Percentiles rank a stretch among this genome's conserved stretches.
Evolutionary conservation across 352 stramenopile species (phyloP).

Genomic region (Globisporangium paroecandrum): DNA sequence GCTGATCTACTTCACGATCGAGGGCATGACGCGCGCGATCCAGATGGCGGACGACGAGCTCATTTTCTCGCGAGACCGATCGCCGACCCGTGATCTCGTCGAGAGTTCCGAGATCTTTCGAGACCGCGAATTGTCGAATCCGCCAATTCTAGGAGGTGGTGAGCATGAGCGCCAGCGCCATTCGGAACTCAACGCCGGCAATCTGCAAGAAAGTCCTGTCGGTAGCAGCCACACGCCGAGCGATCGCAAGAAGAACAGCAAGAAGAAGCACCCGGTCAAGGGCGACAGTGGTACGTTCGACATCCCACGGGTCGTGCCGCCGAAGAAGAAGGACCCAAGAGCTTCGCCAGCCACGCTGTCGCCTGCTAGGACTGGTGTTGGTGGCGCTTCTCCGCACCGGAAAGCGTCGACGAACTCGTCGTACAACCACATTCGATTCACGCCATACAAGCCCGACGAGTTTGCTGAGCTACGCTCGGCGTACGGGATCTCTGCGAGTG

Average conservation of each 20-base stretch:
- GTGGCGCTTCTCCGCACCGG: slow-evolving; percentile 1
- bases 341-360: slow-evolving; percentile 3
- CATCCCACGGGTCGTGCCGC: slow-evolving; percentile 6
- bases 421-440: slow-evolving; percentile 63
- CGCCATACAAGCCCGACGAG: slow-evolving; percentile 60
- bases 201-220: not conserved
- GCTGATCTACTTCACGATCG: slow-evolving; percentile 89
- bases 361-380: not conserved
- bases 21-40: slow-evolving; percentile 79
- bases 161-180: not conserved
- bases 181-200: not conserved
- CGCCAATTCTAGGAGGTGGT: not conserved
- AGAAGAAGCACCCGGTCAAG: slow-evolving; percentile 11
- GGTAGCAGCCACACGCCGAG: slow-evolving; percentile 2
- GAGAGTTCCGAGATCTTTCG: not conserved
- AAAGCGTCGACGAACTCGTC: slow-evolving; percentile 20
- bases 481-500: slow-evolving; percentile 54
- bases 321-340: slow-evolving; percentile 4
- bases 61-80: slow-evolving; percentile 36
- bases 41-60: slow-evolving; percentile 68
- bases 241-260: slow-evolving; percentile 4
- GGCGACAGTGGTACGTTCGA: slow-evolving; percentile 20
- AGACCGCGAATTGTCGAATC: not conserved
- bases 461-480: slow-evolving; percentile 78
- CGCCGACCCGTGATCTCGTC: slow-evolving; percentile 44